phyloP scores from a whole-genome alignment of 1,284 basidiomycete genomes.

The Bjerkandera adusta region DNA sequence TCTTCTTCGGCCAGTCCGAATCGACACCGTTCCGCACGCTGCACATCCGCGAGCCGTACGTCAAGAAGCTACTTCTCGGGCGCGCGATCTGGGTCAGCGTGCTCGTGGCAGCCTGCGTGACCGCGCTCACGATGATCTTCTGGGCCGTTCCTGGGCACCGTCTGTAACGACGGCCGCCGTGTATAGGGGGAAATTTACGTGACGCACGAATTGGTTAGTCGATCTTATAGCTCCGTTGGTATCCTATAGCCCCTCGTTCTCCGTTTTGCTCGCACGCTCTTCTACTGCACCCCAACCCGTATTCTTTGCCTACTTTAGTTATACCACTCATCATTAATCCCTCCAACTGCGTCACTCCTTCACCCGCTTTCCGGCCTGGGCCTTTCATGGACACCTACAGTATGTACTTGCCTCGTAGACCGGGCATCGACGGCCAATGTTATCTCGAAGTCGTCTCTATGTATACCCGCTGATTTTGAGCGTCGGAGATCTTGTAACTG shows the following conservation, averaged over 20 bases:
- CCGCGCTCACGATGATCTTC: conserved; percentile 83
- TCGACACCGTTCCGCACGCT: conserved; percentile 93
- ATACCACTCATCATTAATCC: conserved; percentile 16
- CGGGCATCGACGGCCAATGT: no score
- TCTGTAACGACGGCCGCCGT: conserved; percentile 38
- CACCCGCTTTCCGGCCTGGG: conserved; percentile 3
- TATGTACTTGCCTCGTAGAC: no score
- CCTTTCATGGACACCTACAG: no score
- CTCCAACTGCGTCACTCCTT: conserved; percentile 17
- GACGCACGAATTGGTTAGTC: background rate
- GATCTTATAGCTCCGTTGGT: background rate
- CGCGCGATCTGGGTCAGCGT: conserved; percentile 84
- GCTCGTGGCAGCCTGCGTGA: conserved; percentile 67
- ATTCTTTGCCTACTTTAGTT: conserved; percentile 8
- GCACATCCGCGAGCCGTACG: conserved; percentile 87
- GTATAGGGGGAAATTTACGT: background rate
- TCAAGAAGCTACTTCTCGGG: conserved; percentile 84
- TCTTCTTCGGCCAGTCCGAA: conserved; percentile 83
- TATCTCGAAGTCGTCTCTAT: no score
- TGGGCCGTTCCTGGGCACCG: conserved; percentile 91
- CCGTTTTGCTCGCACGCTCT: conserved; percentile 8
- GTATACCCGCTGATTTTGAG: no score
- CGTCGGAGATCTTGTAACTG: no score
- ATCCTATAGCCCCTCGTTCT: conserved; percentile 1
- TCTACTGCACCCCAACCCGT: conserved; percentile 1